A percentile compares a stretch with the other conserved stretches of the same genome.
Evolutionary conservation across 2,329 filamentous ascomycete species (phyloP).

Genomic region (Cordyceps javanica): DNA sequence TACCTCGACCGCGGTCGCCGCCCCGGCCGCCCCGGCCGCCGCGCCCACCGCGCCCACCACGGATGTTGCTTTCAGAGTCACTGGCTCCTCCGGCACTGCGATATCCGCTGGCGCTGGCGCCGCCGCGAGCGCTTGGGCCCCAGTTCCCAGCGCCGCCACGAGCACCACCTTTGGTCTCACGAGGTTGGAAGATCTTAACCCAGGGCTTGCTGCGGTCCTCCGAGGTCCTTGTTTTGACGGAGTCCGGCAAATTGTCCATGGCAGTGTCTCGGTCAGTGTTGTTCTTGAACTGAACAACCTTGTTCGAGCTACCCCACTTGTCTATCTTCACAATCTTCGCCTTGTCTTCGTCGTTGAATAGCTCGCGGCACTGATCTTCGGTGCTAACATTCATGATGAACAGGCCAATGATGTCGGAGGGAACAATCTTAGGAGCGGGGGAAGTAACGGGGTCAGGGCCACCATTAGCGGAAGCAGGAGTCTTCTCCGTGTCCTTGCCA

Average conservation of each 20-base stretch:
- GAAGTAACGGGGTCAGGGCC: constrained; percentile 49
- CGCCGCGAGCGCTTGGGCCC: constrained; percentile 60
- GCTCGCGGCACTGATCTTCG: constrained; percentile 73
- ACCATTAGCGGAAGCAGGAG: constrained; percentile 44
- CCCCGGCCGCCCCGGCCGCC: constrained; percentile 52
- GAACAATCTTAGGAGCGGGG: constrained; percentile 51
- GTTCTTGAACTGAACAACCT: constrained; percentile 79
- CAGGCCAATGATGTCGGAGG: constrained; percentile 70
- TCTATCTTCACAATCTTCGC: constrained; percentile 73
- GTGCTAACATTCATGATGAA: constrained; percentile 84
- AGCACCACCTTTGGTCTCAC: constrained; percentile 49
- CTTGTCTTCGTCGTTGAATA: constrained; percentile 79
- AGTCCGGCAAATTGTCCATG: constrained; percentile 65
- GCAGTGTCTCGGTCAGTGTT: constrained; percentile 74
- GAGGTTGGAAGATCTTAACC: constrained; percentile 76
- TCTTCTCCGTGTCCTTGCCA: constrained; percentile 53
- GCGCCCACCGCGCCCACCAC: constrained; percentile 49
- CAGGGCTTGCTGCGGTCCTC: constrained; percentile 73
- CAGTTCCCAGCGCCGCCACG: constrained; percentile 63
- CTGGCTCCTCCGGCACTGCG: constrained; percentile 75
- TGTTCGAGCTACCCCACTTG: constrained; percentile 73
- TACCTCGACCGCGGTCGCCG: constrained; percentile 50
- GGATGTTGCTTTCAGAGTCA: constrained; percentile 54
- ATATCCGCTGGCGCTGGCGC: constrained; percentile 64
- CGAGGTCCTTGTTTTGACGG: constrained; percentile 65